A percentile compares a stretch with the other conserved stretches of the same genome.
These are phyloP conservation scores for Stromatinia cepivora DNA, from an alignment of 2,329 filamentous ascomycete species.

Conservation along the genomic window DNA sequence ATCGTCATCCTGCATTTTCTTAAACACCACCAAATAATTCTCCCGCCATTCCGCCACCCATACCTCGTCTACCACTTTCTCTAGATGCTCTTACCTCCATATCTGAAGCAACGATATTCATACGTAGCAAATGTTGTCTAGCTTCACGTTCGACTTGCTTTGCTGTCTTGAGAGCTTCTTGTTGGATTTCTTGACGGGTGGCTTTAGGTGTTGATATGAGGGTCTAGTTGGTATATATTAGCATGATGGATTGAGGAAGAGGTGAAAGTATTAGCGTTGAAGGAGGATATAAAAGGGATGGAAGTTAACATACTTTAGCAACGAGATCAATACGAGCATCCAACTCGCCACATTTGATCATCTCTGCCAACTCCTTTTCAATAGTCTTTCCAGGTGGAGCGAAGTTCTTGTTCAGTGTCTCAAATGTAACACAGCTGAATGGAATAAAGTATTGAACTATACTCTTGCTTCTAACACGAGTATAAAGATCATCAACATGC, in stretches of 20 bases:
- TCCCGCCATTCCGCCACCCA: not conserved
- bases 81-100: slow-evolving; percentile 58
- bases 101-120: slow-evolving; percentile 73
- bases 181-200: slow-evolving; percentile 68
- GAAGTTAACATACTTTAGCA: slow-evolving; percentile 57
- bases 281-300: not conserved
- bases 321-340: slow-evolving; percentile 83
- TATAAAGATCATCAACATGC: slow-evolving; percentile 70
- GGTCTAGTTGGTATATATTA: slow-evolving; percentile 49
- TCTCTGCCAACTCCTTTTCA: slow-evolving; percentile 70
- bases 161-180: slow-evolving; percentile 65
- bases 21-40: slow-evolving; percentile 16
- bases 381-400: slow-evolving; percentile 61
- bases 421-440: slow-evolving; percentile 82
- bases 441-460: slow-evolving; percentile 92
- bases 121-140: slow-evolving; percentile 71
- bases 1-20: not conserved
- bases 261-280: not conserved
- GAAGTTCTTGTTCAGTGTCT: slow-evolving; percentile 77
- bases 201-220: slow-evolving; percentile 71
- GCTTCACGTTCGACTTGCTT: slow-evolving; percentile 73
- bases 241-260: slow-evolving; percentile 12
- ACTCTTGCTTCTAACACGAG: slow-evolving; percentile 79
- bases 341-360: slow-evolving; percentile 73
- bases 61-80: slow-evolving; percentile 2